Evolutionary conservation across 345 rosid species (phyloP), one percentile per base, ranked within the genome.

Genomic region (Ceriops decandra): DNA sequence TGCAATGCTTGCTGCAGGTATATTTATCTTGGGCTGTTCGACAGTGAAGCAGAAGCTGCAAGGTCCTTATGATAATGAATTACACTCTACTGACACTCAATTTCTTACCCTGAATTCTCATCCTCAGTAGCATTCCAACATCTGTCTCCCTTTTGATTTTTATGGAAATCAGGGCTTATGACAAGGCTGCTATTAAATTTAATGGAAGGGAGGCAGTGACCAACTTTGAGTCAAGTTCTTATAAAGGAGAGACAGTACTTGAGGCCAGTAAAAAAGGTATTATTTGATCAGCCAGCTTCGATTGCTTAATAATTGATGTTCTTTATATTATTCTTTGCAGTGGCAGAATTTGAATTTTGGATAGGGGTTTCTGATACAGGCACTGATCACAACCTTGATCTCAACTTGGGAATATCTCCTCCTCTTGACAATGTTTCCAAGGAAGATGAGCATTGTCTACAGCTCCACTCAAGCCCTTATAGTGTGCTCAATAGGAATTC

Each of bases 31-130:
- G 98, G 93, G 87, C 88, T 90, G 74, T 93, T 93, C 93, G 88
- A 93, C 90, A 88, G 82, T 71, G 92, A 93, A 87, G 96, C 89
- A 85, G 93, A 90, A 83, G 98, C 97, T 84, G 98, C 97, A 88
- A 93, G 98, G 98, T 90, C 90, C 80, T 83, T 69, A 81, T 85
- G 90, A 88, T 85, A 84, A 83, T 77, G 80, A 82, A 74, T 85
- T 76, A 81, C 78, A 76, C 77, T 77, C 78, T 81, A 60, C 82
- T 77, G 82, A 73, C 84, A 65, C 75, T 83, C 69, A 68, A 74
- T 76, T 82, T 82, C 63, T 82, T 78, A 74, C 68, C 78, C 77
- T 85, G 74, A 82, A 76, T 80, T 74, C 79, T 77, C 76, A 73
- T 71, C 79, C 76, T 69, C 71, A 83, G 79, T 79, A 60, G 53